Percentiles rank a stretch among this genome's conserved stretches.
These are phyloP conservation scores for Pelargonium fulgidum DNA, from an alignment of 441 rosid species.

Conservation along the genomic window DNA sequence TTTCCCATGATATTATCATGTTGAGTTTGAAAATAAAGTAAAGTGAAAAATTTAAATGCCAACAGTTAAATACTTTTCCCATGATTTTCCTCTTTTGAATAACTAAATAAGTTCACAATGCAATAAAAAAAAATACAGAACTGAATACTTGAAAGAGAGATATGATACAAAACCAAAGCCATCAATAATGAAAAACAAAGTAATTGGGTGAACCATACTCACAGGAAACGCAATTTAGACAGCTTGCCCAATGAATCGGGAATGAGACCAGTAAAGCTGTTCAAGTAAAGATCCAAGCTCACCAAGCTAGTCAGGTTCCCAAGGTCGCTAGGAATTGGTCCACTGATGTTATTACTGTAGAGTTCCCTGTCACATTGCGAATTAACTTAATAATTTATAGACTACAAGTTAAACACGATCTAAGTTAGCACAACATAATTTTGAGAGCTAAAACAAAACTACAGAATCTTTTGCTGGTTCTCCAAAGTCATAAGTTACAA, in stretches of 20 bases:
- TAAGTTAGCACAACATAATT: not conserved
- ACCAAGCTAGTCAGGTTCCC: constrained; percentile 88
- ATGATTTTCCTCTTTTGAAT: not conserved
- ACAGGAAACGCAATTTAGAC: constrained; percentile 84
- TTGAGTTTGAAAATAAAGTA: not conserved
- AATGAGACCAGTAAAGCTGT: constrained; percentile 76
- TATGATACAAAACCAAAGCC: not conserved
- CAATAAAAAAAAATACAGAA: not conserved
- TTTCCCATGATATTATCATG: not conserved
- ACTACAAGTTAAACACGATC: not conserved
- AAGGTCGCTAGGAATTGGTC: constrained; percentile 78
- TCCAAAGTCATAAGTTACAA: not conserved
- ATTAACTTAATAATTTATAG: not conserved
- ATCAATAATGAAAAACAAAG: constrained; percentile 9
- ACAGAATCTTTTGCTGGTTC: not conserved
- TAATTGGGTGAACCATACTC: constrained; percentile 29
- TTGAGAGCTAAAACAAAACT: not conserved
- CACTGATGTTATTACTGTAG: constrained; percentile 84
- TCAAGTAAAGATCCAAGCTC: constrained; percentile 99
- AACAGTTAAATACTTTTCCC: not conserved
- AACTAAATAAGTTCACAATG: not conserved
- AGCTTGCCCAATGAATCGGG: constrained; percentile 79
- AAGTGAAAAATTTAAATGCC: not conserved
- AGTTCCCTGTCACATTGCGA: constrained; percentile 53
- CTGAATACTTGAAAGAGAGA: not conserved